A percentile compares a stretch with the other conserved stretches of the same genome.
Evolutionary conservation across 2,329 filamentous ascomycete species (phyloP).

Genomic region (Ophioceras dolichostomum): DNA sequence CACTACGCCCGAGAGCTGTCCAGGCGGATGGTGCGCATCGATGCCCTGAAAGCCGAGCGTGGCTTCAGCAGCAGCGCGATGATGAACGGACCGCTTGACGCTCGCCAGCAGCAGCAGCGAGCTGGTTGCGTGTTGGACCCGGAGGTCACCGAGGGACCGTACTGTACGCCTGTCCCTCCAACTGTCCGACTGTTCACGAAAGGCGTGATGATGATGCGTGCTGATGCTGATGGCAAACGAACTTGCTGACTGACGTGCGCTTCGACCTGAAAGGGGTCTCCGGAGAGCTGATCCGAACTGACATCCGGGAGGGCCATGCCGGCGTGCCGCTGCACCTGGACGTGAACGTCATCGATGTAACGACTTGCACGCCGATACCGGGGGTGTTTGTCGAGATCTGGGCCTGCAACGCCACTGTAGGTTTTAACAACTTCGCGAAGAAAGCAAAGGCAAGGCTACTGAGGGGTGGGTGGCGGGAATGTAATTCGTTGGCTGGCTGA

Average conservation of each 20-base stretch:
- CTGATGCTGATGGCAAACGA: no score
- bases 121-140: conserved; percentile 2
- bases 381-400: conserved; percentile 40
- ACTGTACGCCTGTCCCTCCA: no score
- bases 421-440: no score
- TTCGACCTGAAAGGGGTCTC: conserved; percentile 16
- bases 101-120: background rate
- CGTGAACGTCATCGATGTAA: conserved; percentile 39
- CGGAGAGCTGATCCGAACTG: conserved; percentile 35
- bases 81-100: background rate
- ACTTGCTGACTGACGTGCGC: conserved; percentile 21
- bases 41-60: background rate
- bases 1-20: conserved; percentile 1
- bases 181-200: no score
- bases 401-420: conserved; percentile 24
- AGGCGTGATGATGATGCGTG: no score
- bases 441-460: no score
- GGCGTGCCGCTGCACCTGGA: conserved; percentile 37
- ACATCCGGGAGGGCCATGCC: conserved; percentile 32
- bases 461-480: no score
- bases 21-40: conserved; percentile 1
- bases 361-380: conserved; percentile 37
- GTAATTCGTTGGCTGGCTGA: background rate
- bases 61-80: background rate
- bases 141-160: conserved; percentile 2